Evolutionary conservation across 768 basidiomycete genomes (phyloP), one percentile per base, ranked within the genome.

Genomic region (Cystobasidiopsis lactophilus): DNA sequence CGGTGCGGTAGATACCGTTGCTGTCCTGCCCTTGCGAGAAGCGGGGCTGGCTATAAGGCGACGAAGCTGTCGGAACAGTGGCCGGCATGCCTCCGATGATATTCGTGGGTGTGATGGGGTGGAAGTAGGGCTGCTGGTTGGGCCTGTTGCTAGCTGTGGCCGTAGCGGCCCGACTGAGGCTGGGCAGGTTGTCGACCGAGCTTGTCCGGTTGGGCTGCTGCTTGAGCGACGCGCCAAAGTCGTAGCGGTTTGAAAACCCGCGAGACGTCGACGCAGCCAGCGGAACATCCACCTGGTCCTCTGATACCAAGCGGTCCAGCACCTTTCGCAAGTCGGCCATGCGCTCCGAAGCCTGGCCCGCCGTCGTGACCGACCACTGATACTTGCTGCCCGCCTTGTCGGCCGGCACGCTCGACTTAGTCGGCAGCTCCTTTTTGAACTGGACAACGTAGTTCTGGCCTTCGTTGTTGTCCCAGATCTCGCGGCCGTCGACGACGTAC

Each of bases 381-480:
- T 56, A 53, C 21, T 58, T 50, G 19, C 39, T 26, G 7, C 33
- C 48, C 23, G 27, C 29, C 18, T 31, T 29, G 5, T 46, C 54
- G 23, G 35, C 49, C 21, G 46, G 35, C 18, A 46, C 51, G 10
- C 52, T 35, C 31, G 40, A 33, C 16, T 19, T 21, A 21, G 37
- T 21, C 23, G 56, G 43, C 21, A 51, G 46, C 11, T 60, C 58
- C 59, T 66, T 68, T 40, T 64, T 64, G 63, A 95, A 89, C 52
- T 71, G 75, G 51, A 82, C 75, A 44, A 75, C 69, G 66, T 91
- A 95, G 64, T 96, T 84, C 51, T 71, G 64, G 1, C 80, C 79
- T 24, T 60, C 64, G 63, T 93, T 91, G 69, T 84, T 89, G 66
- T 96, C 91, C 91, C 91, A 95, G 53, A 80, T 74, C 65, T 95